phyloP scores from a whole-genome alignment of 1,284 basidiomycete species.

The Ustilago esculenta region DNA sequence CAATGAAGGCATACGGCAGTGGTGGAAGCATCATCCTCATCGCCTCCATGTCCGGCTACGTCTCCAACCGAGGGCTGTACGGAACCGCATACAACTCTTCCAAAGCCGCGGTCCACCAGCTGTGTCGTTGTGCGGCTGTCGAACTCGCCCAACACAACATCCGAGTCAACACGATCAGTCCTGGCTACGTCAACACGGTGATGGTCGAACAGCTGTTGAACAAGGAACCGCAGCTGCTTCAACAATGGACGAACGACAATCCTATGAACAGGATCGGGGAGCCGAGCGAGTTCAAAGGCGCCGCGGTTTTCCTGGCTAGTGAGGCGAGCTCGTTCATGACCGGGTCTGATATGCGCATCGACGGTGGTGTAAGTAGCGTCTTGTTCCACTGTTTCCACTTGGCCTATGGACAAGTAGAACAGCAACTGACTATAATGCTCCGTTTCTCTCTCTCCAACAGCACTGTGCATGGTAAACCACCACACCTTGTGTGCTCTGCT shows the following conservation, averaged over 20 bases:
- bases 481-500: too few relatives aligned
- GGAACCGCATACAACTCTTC: conserved; percentile 83
- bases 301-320: conserved; percentile 78
- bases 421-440: too few relatives aligned
- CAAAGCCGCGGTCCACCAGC: conserved; percentile 82
- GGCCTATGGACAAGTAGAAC: too few relatives aligned
- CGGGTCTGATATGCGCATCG: conserved; percentile 54
- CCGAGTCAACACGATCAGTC: conserved; percentile 55
- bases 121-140: conserved; percentile 82
- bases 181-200: conserved; percentile 68
- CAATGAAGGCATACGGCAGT: conserved; percentile 76
- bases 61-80: conserved; percentile 76
- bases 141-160: conserved; percentile 79
- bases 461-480: too few relatives aligned
- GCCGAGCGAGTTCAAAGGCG: conserved; percentile 79
- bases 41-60: conserved; percentile 84
- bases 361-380: too few relatives aligned
- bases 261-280: conserved; percentile 79
- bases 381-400: too few relatives aligned
- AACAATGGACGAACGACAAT: conserved; percentile 78
- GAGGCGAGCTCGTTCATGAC: conserved; percentile 61
- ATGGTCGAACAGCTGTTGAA: conserved; percentile 82
- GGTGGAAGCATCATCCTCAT: conserved; percentile 81
- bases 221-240: conserved; percentile 74
- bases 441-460: too few relatives aligned